phyloP scores from a whole-genome alignment of 306 rosid genomes.

The Medicago arabica region DNA sequence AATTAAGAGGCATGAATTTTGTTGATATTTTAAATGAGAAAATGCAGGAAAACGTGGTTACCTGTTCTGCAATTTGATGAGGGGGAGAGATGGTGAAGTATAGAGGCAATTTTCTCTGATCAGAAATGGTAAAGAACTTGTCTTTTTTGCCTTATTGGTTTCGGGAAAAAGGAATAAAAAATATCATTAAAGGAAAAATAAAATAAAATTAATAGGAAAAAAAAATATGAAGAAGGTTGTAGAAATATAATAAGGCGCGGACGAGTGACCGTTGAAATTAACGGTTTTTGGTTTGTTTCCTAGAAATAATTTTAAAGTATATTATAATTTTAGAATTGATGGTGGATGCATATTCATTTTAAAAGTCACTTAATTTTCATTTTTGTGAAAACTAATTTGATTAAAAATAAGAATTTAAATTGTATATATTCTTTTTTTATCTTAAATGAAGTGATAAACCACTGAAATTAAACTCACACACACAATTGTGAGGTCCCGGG shows the following conservation, averaged over 20 bases:
- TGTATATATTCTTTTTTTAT: too few species aligned
- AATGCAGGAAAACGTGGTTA: conserved; percentile 32
- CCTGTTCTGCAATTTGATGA: conserved; percentile 60
- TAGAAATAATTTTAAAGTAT: too few species aligned
- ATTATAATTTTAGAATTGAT: too few species aligned
- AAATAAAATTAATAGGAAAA: not conserved
- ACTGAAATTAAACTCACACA: too few species aligned
- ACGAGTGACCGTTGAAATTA: too few species aligned
- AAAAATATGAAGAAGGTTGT: not conserved
- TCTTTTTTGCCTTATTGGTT: conserved; percentile 19
- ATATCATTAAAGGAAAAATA: not conserved
- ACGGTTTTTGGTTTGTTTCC: too few species aligned
- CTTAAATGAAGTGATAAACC: too few species aligned
- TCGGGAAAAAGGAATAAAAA: not conserved
- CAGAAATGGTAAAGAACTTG: conserved; percentile 27
- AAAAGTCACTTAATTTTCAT: too few species aligned
- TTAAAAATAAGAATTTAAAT: too few species aligned
- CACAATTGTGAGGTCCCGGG: too few species aligned
- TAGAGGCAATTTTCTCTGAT: conserved; percentile 39
- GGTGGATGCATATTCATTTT: too few species aligned
- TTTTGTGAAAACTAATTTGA: too few species aligned
- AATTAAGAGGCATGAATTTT: not conserved
- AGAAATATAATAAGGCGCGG: conserved; percentile 37
- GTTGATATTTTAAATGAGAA: conserved; percentile 12
- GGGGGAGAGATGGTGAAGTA: conserved; percentile 42